Evolutionary conservation across 345 rosid genomes (phyloP), one percentile per base, ranked within the genome.

Genomic region (Eucalyptus regnans): DNA sequence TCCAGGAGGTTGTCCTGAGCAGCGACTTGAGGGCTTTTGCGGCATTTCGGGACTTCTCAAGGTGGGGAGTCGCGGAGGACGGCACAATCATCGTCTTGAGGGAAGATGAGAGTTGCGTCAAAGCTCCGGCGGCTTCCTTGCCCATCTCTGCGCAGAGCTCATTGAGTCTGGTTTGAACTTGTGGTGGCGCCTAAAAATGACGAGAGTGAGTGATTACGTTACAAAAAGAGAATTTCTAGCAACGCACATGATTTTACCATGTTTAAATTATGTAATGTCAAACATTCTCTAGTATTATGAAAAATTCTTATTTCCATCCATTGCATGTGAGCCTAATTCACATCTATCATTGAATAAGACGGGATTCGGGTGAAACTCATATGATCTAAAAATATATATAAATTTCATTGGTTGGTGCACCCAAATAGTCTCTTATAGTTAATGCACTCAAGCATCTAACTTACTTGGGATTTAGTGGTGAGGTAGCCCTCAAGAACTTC

Each of bases 401-500:
- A 22, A 56, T 12, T 22, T 2, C 2, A 22, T 56, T 8, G 62
- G 29, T 22, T 3, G 29, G 62, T 56, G 62, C 29, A 56, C 62
- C 29, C 62, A 56, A 23, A 56, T 56, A 56, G 12, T 22, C 12
- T 9, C 37, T 17, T 5, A 1, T 5, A 68, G 44, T 68, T 17
- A 33, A 17, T 68, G 44, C 7, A 1, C 22, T 33, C 20, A 9
- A 10, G 18, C 81, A 18, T 33, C 25, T 56, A 3, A n/a, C 66
- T 58, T 90, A 95, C 97, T 90, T 92, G 92, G 86, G 90, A 52
- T 86, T 94, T 92, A 31, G 91, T 87, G 76, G 87, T 88, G 60
- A 95, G 91, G 91, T 90, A 93, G 89, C 94, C 92, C 89, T 93
- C 90, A 1, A 97, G 93, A 17, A 96, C 93, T 86, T 96, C 96